Conservation (phyloP, 1,284 basidiomycete genomes). For the Tilletia horrida region DNA sequence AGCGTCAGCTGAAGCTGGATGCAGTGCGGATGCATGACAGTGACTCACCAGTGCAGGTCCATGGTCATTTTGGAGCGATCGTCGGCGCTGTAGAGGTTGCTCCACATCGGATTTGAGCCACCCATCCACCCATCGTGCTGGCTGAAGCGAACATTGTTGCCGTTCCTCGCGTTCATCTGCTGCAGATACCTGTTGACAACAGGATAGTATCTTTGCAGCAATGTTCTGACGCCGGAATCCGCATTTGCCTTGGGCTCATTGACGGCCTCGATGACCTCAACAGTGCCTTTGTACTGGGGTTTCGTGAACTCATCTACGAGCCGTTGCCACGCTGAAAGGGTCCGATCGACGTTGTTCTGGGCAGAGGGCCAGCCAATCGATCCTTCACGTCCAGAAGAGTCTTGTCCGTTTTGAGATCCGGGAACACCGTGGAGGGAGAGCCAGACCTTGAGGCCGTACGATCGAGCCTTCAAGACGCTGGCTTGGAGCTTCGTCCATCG, state of each 20-base stretch:
- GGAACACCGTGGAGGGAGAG: constrained; percentile 16
- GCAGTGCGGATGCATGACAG: not conserved
- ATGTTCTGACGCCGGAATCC: constrained; percentile 11
- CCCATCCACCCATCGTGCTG: constrained; percentile 15
- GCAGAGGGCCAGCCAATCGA: not conserved
- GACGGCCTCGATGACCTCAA: constrained; percentile 19
- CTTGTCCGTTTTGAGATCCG: constrained; percentile 18
- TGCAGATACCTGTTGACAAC: not conserved
- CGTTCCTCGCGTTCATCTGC: not conserved
- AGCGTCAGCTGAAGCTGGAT: not conserved
- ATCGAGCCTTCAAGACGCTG: not conserved
- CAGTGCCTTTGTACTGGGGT: constrained; percentile 15
- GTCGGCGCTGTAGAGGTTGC: not conserved
- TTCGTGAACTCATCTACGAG: constrained; percentile 18
- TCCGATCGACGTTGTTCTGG: not conserved
- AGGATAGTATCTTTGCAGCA: constrained; percentile 23
- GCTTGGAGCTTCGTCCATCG: constrained; percentile 21
- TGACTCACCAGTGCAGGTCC: constrained; percentile 14
- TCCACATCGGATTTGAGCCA: constrained; percentile 1
- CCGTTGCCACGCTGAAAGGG: not conserved
- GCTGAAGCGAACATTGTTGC: constrained; percentile 6
- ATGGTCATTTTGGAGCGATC: constrained; percentile 5
- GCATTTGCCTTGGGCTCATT: constrained; percentile 16
- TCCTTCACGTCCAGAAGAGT: not conserved
- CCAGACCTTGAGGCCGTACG: constrained; percentile 20